phyloP scores from a whole-genome alignment of 805 yeast genomes.

The Saturnispora dispora region DNA sequence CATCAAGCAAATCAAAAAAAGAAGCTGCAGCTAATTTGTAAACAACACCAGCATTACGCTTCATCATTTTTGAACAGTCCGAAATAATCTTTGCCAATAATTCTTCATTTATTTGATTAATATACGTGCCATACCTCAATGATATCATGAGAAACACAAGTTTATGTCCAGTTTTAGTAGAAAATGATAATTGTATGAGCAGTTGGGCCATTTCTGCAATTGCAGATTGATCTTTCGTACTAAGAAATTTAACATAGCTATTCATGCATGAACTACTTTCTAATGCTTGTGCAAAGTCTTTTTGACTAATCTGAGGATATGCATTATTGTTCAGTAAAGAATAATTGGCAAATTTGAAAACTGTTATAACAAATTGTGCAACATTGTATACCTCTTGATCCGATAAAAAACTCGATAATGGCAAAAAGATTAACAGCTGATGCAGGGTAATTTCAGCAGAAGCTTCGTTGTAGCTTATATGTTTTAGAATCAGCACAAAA shows the following conservation, averaged over 20 bases:
- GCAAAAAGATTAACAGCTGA: neutral
- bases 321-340: neutral
- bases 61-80: constrained; percentile 13
- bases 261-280: neutral
- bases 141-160: constrained; percentile 11
- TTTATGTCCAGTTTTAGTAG: constrained; percentile 14
- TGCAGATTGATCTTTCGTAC: neutral
- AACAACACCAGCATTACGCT: constrained; percentile 5
- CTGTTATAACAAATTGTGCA: neutral
- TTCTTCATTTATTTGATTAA: constrained; percentile 1
- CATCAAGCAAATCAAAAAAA: neutral
- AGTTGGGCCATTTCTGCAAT: neutral
- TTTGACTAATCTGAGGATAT: neutral
- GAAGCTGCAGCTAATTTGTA: constrained; percentile 10
- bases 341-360: neutral
- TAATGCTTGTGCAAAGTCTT: neutral
- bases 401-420: neutral
- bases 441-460: neutral
- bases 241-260: neutral
- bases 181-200: constrained; percentile 9
- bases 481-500: neutral
- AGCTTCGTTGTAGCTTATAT: neutral
- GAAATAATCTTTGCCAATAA: constrained; percentile 3
- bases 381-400: neutral
- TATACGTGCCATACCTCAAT: constrained; percentile 8